Evolutionary conservation across 164 flowering plant genomes (phyloP).

Genomic region (Chimonanthus praecox): DNA sequence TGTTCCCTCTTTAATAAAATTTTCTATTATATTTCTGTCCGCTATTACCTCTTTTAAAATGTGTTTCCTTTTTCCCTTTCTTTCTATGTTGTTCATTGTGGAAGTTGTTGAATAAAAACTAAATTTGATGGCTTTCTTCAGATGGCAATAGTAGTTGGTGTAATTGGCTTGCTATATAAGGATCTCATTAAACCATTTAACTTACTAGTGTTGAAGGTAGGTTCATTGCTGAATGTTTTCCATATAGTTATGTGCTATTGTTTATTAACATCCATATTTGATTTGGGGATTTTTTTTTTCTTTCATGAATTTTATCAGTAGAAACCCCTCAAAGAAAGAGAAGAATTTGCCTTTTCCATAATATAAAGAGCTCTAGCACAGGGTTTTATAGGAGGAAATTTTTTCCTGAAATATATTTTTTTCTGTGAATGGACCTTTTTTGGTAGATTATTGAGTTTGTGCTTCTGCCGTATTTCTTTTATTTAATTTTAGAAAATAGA

Average conservation of each 20-base stretch:
- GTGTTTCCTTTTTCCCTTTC: too few relatives aligned
- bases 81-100: too few relatives aligned
- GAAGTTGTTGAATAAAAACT: too few relatives aligned
- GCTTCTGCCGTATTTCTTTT: background rate
- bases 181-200: too few relatives aligned
- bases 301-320: background rate
- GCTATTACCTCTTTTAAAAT: too few relatives aligned
- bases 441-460: background rate
- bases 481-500: too few relatives aligned
- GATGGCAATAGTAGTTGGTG: too few relatives aligned
- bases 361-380: background rate
- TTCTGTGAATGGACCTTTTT: too few relatives aligned
- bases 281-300: background rate
- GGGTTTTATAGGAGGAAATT: background rate
- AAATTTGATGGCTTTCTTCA: too few relatives aligned
- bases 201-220: background rate
- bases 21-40: too few relatives aligned
- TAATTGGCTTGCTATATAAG: too few relatives aligned
- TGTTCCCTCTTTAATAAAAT: too few relatives aligned
- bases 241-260: background rate
- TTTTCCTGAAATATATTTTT: background rate
- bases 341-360: background rate
- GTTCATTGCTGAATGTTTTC: background rate
- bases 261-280: background rate
- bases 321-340: background rate